Base-by-base conservation (phyloP, 768 basidiomycete genomes). In the Suillus luteus region DNA sequence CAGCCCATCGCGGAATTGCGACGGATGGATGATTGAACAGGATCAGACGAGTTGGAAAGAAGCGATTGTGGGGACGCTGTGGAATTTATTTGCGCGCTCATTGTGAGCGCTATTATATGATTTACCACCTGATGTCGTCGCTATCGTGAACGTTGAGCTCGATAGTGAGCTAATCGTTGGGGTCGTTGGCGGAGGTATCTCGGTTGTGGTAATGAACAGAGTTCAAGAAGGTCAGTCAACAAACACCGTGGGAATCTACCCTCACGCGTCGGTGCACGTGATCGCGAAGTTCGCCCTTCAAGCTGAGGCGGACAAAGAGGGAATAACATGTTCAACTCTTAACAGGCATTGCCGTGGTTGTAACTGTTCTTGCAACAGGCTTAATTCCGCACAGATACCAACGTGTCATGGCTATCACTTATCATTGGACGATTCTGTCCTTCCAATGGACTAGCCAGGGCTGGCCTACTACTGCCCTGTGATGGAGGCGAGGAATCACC, bases 41-140 rank as follows among this genome's bases (percentile, higher is more conserved):
- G 81, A 73, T 88, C 87, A 15, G 86, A 83, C 58, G 87, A 81
- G 67, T 87, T 87, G 62, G 84, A 84, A 68, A 84, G 79, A n/a
- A 84, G 80, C 17, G 85, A 82, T 43, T 41, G 57, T 17, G 57
- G 40, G 46, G 85, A 80, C 62, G 80, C 83, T 59, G 63, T 40
- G 12, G 66, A 69, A 7, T 41, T 27, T 68, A 67, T 59, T 22
- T 70, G 74, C 5, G 73, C 24, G 66, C 70, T 76, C 76, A 76
- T 75, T 35, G 64, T 37, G 60, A 67, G 71, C 66, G n/a, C 44
- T 43, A 66, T 73, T 54, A 24, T 35, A 31, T 62, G 48, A 33
- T 58, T 33, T 11, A 33, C 52, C 52, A 51, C 65, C 55, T 62
- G 66, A 65, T 43, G 46, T 70, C 24, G 70, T 69, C 57, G 69